Conservation (phyloP, 371 early-diverging fungal species). For the Parasitella parasitica region DNA sequence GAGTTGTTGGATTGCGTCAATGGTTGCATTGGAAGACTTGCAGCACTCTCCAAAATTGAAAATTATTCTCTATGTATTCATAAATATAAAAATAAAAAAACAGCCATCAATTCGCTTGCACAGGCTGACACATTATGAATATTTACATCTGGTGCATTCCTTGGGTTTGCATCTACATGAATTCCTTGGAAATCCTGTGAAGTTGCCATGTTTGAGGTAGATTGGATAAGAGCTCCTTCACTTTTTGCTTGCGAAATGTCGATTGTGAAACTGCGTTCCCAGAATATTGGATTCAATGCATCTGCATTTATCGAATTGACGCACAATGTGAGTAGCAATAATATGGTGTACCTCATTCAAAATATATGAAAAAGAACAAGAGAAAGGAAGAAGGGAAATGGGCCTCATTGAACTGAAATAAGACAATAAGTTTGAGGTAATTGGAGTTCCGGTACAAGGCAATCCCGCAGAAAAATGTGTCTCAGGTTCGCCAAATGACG, state of each 20-base stretch:
- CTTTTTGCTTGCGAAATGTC: not conserved
- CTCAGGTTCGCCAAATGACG: not conserved
- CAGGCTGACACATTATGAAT: not conserved
- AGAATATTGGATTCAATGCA: slow-evolving; percentile 4
- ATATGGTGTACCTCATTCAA: not conserved
- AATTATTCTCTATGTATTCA: slow-evolving; percentile 15
- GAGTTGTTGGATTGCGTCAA: slow-evolving; percentile 6
- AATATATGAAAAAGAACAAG: not conserved
- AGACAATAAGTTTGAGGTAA: not conserved
- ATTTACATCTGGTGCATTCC: slow-evolving; percentile 13
- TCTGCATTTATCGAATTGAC: not conserved
- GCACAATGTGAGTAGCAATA: not conserved
- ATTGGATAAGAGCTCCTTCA: not conserved
- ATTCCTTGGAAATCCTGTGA: slow-evolving; percentile 29
- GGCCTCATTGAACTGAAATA: not conserved
- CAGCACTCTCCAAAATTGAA: slow-evolving; percentile 28
- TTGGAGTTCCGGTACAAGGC: not conserved
- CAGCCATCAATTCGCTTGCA: no score
- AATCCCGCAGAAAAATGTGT: not conserved
- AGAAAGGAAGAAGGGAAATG: not conserved
- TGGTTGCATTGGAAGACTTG: slow-evolving; percentile 17
- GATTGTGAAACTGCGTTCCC: slow-evolving; percentile 8
- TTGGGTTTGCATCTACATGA: not conserved
- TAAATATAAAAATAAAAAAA: no score
- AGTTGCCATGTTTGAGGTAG: slow-evolving; percentile 8